A percentile compares a stretch with the other conserved stretches of the same genome.
Evolutionary conservation across 108 stramenopile genomes (phyloP).

Genomic region (Conticribra weissflogii): DNA sequence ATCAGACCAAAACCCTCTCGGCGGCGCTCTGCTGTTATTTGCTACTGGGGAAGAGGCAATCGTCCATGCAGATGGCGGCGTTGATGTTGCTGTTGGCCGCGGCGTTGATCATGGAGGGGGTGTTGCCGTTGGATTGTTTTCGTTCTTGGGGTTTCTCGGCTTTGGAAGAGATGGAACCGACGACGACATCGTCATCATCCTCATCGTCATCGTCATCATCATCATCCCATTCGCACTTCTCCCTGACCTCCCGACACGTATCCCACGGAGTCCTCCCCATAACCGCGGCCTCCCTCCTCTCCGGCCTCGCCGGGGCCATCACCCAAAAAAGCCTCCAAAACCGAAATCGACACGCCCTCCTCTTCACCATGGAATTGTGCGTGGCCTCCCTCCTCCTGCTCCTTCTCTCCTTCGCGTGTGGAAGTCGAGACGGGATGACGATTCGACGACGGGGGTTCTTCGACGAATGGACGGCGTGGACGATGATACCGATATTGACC

Average conservation of each 20-base stretch:
- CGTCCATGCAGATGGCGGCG: constrained; percentile 78
- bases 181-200: too few species aligned
- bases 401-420: constrained; percentile 36
- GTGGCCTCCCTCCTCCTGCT: constrained; percentile 64
- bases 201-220: too few species aligned
- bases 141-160: constrained; percentile 21
- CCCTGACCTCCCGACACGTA: constrained; percentile 48
- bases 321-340: constrained; percentile 88
- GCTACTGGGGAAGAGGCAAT: constrained; percentile 87
- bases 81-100: constrained; percentile 78
- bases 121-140: constrained; percentile 48
- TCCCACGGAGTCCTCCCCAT: constrained; percentile 84
- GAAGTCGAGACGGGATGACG: constrained; percentile 62
- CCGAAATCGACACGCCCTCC: constrained; percentile 75
- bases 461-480: constrained; percentile 73
- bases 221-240: too few species aligned
- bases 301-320: constrained; percentile 89
- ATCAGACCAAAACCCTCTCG: constrained; percentile 95
- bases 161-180: background rate
- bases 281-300: constrained; percentile 82
- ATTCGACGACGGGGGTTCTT: constrained; percentile 75
- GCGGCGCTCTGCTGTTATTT: constrained; percentile 94
- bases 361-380: constrained; percentile 91
- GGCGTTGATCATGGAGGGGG: constrained; percentile 80
- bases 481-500: constrained; percentile 85